These are phyloP conservation scores for Solanum rostratum DNA, from an alignment of 257 asterid genomes.

Conservation along the genomic window DNA sequence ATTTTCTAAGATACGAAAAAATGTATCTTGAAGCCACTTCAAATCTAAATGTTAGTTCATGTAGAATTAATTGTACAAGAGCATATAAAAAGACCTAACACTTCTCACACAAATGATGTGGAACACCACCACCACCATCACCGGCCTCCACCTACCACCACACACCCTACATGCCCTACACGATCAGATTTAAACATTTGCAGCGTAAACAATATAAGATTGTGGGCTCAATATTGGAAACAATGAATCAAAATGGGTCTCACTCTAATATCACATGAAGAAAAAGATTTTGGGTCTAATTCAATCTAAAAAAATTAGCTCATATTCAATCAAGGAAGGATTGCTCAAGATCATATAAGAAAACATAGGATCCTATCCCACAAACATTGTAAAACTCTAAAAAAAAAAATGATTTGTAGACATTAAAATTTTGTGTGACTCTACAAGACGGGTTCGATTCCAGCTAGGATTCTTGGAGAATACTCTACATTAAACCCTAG, in stretches of 20 bases:
- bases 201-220: background rate
- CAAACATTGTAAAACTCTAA: background rate
- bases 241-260: background rate
- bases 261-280: background rate
- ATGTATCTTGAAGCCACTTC: background rate
- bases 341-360: background rate
- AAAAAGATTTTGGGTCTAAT: background rate
- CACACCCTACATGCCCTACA: background rate
- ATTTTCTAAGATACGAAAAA: background rate
- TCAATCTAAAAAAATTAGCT: background rate
- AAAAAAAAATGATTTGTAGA: too few species aligned
- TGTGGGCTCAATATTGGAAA: fast-evolving
- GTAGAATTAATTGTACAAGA: background rate
- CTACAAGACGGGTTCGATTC: too few species aligned
- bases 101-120: too few species aligned
- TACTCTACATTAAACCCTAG: too few species aligned
- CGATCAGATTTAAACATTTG: background rate
- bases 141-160: too few species aligned
- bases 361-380: background rate
- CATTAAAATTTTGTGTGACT: too few species aligned
- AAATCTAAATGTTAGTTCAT: background rate
- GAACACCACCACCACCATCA: too few species aligned
- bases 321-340: background rate
- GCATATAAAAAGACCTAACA: too few species aligned
- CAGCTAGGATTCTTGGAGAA: too few species aligned